These are phyloP conservation scores for Metarhizium robertsii DNA, from an alignment of 2,329 filamentous ascomycete genomes.

Conservation along the genomic window DNA sequence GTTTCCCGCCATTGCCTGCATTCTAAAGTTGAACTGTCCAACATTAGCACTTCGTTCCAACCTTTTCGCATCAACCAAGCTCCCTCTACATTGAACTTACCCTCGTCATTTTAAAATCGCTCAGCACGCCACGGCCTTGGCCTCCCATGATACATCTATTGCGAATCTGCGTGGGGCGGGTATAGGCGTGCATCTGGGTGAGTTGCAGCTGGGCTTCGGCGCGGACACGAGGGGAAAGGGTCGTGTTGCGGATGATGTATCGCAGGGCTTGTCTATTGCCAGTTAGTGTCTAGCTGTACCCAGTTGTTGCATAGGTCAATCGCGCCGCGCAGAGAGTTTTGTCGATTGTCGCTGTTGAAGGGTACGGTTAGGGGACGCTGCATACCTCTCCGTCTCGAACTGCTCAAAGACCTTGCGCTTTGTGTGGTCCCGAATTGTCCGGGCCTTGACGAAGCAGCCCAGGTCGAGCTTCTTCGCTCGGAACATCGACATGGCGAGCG, in stretches of 20 bases:
- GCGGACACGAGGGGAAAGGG: constrained; percentile 69
- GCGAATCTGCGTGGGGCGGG: constrained; percentile 82
- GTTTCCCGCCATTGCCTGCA: constrained; percentile 77
- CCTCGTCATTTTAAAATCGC: constrained; percentile 85
- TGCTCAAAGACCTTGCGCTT: constrained; percentile 90
- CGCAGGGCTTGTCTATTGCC: constrained; percentile 71
- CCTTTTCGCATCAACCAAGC: not conserved
- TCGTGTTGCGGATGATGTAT: constrained; percentile 90
- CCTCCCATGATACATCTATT: constrained; percentile 90
- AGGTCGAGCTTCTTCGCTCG: constrained; percentile 84
- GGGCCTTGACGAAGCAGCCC: constrained; percentile 77
- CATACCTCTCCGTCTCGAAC: constrained; percentile 78
- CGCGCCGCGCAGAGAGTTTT: not conserved
- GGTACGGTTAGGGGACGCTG: constrained; percentile 1
- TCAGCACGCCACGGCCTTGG: constrained; percentile 81
- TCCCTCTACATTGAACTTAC: constrained; percentile 44
- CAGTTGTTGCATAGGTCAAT: not conserved
- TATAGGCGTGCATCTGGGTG: constrained; percentile 93
- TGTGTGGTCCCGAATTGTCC: constrained; percentile 85
- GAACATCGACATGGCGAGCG: constrained; percentile 68
- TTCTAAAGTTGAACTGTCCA: constrained; percentile 77
- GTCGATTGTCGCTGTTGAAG: not conserved
- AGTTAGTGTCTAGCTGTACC: not conserved
- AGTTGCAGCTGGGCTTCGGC: constrained; percentile 90
- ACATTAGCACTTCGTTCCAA: constrained; percentile 14